Evolutionary conservation across 805 yeast species (phyloP).

Genomic region (Wickerhamomyces bovis): DNA sequence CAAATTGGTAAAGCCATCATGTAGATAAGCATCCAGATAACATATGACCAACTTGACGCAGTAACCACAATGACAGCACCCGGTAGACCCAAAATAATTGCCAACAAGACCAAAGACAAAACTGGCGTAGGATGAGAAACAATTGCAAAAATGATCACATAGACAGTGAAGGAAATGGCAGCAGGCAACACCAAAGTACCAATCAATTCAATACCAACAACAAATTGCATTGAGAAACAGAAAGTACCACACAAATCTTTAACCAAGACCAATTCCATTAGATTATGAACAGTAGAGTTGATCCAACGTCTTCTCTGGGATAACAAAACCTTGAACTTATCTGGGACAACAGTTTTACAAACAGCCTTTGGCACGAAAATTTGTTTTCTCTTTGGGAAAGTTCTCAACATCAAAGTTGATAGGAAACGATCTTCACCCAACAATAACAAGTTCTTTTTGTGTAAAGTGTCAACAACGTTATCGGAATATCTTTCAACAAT

Average conservation of each 20-base stretch:
- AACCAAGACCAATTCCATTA: constrained; percentile 80
- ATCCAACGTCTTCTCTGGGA: constrained; percentile 98
- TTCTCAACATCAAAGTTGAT: constrained; percentile 77
- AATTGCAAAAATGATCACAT: constrained; percentile 68
- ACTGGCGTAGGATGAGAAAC: constrained; percentile 71
- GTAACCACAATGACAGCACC: constrained; percentile 77
- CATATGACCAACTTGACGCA: constrained; percentile 63
- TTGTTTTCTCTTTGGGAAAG: constrained; percentile 87
- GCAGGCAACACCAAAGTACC: constrained; percentile 89
- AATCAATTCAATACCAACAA: constrained; percentile 72
- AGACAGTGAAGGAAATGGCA: constrained; percentile 76
- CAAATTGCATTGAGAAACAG: constrained; percentile 93
- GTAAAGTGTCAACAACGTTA: constrained; percentile 77
- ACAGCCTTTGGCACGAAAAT: constrained; percentile 86
- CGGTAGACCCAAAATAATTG: constrained; percentile 77
- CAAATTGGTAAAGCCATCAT: constrained; percentile 83
- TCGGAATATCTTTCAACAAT: constrained; percentile 89
- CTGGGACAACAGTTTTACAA: constrained; percentile 89
- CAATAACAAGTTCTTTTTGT: constrained; percentile 75
- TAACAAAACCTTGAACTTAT: constrained; percentile 65
- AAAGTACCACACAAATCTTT: constrained; percentile 90
- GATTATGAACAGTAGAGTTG: constrained; percentile 88
- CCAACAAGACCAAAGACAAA: constrained; percentile 70
- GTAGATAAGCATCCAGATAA: constrained; percentile 76
- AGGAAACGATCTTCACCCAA: constrained; percentile 89